Evolutionary conservation across 805 yeast genomes (phyloP), one percentile per base, ranked within the genome.

Genomic region (Suhomyces emberorum): DNA sequence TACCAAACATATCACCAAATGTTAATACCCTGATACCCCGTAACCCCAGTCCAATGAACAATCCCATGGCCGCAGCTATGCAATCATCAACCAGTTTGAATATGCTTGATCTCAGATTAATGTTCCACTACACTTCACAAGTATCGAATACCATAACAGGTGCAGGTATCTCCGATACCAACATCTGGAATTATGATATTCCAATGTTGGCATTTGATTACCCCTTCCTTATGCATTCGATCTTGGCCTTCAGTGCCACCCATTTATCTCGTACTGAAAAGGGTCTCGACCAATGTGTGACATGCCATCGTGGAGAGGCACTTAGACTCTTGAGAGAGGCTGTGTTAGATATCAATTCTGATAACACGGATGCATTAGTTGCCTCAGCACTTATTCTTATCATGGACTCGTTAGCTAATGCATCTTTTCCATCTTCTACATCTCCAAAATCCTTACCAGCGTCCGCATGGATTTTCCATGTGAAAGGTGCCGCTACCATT

Each of bases 391-490:
- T 89, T 43, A 79, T 91, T 25, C 66, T 91, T 38, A 88, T 88
- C 37, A 85, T 91, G 85, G 98, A 91, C 57, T 86, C 97, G 0
- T 65, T 88, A 46, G 97, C 97, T 3, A 89, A 89, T 59, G 97
- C 96, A 0, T 77, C 81, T 2, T 65, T 75, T 31, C 95, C 77
- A 30, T 55, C 60, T 30, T 60, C 63, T 22, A 63, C 70, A 2
- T 62, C 69, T 3, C 55, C 57, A 6, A 76, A 74, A 46, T 81
- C 88, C 2, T 60, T 88, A 39, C 95, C 96, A 1, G 89, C 97
- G 2, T 81, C 93, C 3, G 95, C 97, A 0, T 91, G 98, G 98
- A 81, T 91, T 38, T 93, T 87, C 68, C 97, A 91, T 53, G 96
- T 91, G 9, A 85, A 93, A 49, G 98, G 97, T 21, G 96, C 97